Conservation (phyloP, 139 green algal species). For the Trebouxia sp. region DNA sequence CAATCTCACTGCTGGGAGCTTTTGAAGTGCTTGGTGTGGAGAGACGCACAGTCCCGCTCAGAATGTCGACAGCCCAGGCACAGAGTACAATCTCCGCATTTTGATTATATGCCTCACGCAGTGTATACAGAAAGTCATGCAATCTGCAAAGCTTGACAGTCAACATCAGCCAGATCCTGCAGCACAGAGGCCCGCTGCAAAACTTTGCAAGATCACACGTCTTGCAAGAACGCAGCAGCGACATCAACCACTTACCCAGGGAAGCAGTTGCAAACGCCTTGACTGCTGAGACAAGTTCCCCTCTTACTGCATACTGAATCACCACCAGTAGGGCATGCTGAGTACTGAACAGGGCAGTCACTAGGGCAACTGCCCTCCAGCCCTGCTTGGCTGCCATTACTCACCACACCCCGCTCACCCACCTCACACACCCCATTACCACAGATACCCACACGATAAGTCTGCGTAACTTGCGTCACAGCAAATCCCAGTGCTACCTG, state of each 20-base stretch:
- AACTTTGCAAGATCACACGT: no score
- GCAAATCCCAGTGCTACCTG: slow-evolving; percentile 47
- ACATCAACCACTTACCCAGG: slow-evolving; percentile 1
- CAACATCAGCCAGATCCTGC: no score
- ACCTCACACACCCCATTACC: slow-evolving; percentile 30
- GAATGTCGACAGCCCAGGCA: no score
- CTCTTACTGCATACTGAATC: slow-evolving; percentile 21
- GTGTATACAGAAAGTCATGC: no score
- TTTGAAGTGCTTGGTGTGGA: no score
- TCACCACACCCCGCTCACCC: slow-evolving; percentile 42
- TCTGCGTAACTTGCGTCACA: slow-evolving; percentile 40
- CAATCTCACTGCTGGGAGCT: no score
- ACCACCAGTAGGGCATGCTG: slow-evolving; percentile 36
- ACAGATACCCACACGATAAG: slow-evolving; percentile 44
- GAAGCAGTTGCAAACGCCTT: slow-evolving; percentile 39
- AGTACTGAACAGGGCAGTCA: slow-evolving; percentile 51
- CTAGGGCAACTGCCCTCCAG: slow-evolving; percentile 45
- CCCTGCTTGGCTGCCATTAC: background rate
- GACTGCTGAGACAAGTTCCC: slow-evolving; percentile 33
- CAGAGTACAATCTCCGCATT: no score
- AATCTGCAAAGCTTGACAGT: no score
- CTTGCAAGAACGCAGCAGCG: no score
- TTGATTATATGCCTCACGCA: no score
- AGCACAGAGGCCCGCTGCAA: no score
- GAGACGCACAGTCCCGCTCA: no score